phyloP scores from a whole-genome alignment of 2,329 filamentous ascomycete genomes.

The Fusarium cicatricum region DNA sequence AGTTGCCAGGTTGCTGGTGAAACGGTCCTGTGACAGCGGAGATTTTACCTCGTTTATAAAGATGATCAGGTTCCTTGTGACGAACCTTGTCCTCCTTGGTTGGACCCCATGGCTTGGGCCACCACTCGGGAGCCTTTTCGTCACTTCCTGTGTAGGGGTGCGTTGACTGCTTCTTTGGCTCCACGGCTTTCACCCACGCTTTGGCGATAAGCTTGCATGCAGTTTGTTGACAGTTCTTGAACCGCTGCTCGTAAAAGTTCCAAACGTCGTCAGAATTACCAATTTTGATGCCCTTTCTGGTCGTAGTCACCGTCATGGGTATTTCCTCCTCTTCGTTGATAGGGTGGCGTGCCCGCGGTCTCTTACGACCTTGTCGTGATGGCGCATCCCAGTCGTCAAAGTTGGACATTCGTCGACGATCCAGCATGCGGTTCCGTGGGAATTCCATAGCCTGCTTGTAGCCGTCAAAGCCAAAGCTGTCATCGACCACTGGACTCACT shows the following conservation, averaged over 20 bases:
- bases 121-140: constrained; percentile 71
- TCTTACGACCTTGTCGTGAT: constrained; percentile 42
- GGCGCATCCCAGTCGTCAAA: constrained; percentile 47
- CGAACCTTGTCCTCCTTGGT: constrained; percentile 63
- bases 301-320: constrained; percentile 50
- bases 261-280: constrained; percentile 63
- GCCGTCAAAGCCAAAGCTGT: constrained; percentile 42
- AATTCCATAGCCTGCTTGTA: constrained; percentile 40
- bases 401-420: constrained; percentile 45
- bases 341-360: constrained; percentile 48
- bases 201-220: constrained; percentile 78
- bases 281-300: constrained; percentile 57
- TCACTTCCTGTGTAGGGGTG: constrained; percentile 76
- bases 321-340: constrained; percentile 53
- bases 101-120: constrained; percentile 65
- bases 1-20: background rate
- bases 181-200: constrained; percentile 77
- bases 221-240: constrained; percentile 74
- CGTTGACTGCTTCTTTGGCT: constrained; percentile 79
- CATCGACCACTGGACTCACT: constrained; percentile 46
- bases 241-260: constrained; percentile 67
- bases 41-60: constrained; percentile 69
- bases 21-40: background rate
- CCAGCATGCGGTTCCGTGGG: constrained; percentile 39
- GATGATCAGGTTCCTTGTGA: constrained; percentile 78